These are phyloP conservation scores for Endotrypanum monterogeii DNA, from an alignment of 208 protist species.

Conservation along the genomic window DNA sequence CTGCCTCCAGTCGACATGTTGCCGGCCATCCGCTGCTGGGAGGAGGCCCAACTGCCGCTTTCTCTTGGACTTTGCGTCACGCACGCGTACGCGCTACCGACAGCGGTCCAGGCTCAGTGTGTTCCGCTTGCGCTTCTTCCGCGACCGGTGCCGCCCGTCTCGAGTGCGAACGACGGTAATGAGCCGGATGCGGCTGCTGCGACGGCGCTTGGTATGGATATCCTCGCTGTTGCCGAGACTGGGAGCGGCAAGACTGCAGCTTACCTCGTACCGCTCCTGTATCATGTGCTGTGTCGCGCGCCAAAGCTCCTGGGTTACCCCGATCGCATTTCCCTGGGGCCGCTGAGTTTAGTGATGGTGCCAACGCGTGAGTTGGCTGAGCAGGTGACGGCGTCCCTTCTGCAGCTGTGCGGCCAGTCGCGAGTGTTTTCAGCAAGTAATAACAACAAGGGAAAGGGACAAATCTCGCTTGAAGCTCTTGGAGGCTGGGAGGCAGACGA, in stretches of 20 bases:
- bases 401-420: slow-evolving; percentile 23
- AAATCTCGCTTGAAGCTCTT: neutral
- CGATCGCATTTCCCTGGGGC: slow-evolving; percentile 68
- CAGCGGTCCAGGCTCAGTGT: slow-evolving; percentile 80
- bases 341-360: slow-evolving; percentile 85
- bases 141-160: neutral
- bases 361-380: slow-evolving; percentile 94
- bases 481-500: slow-evolving; percentile 19
- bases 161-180: neutral
- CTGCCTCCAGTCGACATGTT: slow-evolving; percentile 21
- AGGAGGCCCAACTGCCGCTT: slow-evolving; percentile 68
- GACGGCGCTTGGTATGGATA: slow-evolving; percentile 46
- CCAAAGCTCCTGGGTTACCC: slow-evolving; percentile 62
- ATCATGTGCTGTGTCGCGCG: slow-evolving; percentile 52
- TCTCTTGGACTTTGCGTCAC: slow-evolving; percentile 56
- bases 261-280: slow-evolving; percentile 91
- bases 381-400: slow-evolving; percentile 73
- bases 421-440: neutral
- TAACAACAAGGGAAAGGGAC: neutral
- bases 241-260: slow-evolving; percentile 94
- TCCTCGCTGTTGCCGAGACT: slow-evolving; percentile 92
- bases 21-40: slow-evolving; percentile 79
- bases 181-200: neutral
- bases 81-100: slow-evolving; percentile 55
- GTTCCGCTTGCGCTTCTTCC: slow-evolving; percentile 53